A percentile compares a stretch with the other conserved stretches of the same genome.
Conservation (phyloP, 495 filamentous ascomycete species). For the Cercophora scortea region DNA sequence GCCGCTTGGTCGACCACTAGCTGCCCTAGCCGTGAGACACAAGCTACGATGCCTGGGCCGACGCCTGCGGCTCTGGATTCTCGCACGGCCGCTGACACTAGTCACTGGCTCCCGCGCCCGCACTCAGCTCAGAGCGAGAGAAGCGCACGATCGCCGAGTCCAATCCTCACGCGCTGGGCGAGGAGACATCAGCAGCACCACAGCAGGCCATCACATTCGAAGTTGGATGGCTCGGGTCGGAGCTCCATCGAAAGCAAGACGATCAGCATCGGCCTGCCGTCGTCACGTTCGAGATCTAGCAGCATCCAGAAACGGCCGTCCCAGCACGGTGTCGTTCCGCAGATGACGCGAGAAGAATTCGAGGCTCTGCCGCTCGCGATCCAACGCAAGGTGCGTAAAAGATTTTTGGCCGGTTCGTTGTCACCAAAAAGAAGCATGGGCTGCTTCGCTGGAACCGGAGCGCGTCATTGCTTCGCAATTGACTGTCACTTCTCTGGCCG, state of each 20-base stretch:
- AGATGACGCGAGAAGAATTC: constrained; percentile 29
- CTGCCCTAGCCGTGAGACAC: constrained; percentile 3
- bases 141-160: constrained; percentile 15
- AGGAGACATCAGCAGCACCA: constrained; percentile 18
- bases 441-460: too few relatives aligned
- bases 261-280: constrained; percentile 7
- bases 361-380: constrained; percentile 51
- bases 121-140: constrained; percentile 15
- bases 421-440: background rate
- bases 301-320: constrained; percentile 17
- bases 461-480: too few relatives aligned
- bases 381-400: constrained; percentile 45
- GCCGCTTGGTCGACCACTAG: constrained; percentile 6
- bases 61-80: constrained; percentile 8
- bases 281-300: constrained; percentile 14
- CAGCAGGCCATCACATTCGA: constrained; percentile 5
- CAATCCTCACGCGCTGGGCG: constrained; percentile 21
- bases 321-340: constrained; percentile 16
- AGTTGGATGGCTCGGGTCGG: constrained; percentile 1
- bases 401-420: constrained; percentile 3
- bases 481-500: background rate
- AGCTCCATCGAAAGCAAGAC: constrained; percentile 13
- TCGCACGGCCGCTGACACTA: background rate
- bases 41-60: constrained; percentile 15
- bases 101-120: constrained; percentile 12